Evolutionary conservation across 768 basidiomycete species (phyloP), one percentile per base, ranked within the genome.

Genomic region (Clavulina sp.): DNA sequence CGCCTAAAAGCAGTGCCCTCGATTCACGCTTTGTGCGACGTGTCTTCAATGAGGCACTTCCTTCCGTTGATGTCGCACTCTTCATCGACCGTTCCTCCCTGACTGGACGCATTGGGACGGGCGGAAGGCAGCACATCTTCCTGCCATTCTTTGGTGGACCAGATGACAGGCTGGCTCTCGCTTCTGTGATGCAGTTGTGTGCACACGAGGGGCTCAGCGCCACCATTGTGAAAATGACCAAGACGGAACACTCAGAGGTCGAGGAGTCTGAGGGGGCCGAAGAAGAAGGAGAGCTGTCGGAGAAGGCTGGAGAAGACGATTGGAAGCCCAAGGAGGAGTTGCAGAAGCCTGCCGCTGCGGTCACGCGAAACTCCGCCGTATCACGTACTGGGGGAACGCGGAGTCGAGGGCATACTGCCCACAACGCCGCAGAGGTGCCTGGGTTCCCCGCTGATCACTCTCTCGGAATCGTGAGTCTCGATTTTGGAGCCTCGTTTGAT

Each of bases 61-160:
- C n/a, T n/a, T 73, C 76, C 2, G 70, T 71, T 6, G 86, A 96
- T 58, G 83, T 92, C 32, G 87, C 80, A 4, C 66, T 97, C 33
- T 93, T 84, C 63, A 73, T 95, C 53, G 92, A 96, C 63, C 70
- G 80, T 24, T 81, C 80, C 1, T 63, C 60, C 51, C 64, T 72
- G 1, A 60, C 58, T 21, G 60, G 59, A 26, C 52, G 38, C 16
- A 33, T 32, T 3, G 41, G 32, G 24, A 30, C 46, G 26, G 55
- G 52, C 4, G 51, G 32, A n/a, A 28, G 38, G 28, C 70, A 81
- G 54, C 84, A 85, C 56, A 61, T 96, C 28, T 77, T 92, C 62
- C 61, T 91, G 40, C 85, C 92, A 0, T 96, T 93, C 75, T 83
- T 88, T 62, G 93, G 93, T 33, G 43, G 43, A 0, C 80, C 87